Percentiles rank a stretch among this genome's conserved stretches.
Conservation (phyloP, 768 basidiomycete genomes). For the Suillus clintonianus region DNA sequence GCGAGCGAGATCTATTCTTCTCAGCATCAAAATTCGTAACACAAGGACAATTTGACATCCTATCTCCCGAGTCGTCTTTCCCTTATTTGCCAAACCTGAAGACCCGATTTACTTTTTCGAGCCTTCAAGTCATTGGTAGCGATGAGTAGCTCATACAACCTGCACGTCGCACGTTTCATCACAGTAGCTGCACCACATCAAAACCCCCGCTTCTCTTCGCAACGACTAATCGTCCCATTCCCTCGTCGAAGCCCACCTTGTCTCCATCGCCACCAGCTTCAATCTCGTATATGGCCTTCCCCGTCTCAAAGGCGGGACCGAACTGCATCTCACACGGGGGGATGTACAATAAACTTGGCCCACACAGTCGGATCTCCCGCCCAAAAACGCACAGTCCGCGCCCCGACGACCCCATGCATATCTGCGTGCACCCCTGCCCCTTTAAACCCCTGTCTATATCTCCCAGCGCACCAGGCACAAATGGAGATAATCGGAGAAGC, state of each 20-base stretch:
- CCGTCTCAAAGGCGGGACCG: constrained; percentile 29
- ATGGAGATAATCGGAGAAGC: constrained; percentile 14
- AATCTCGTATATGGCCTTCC: constrained; percentile 17
- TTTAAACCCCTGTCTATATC: neutral
- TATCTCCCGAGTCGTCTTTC: neutral
- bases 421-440: constrained; percentile 12
- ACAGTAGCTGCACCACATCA: constrained; percentile 24
- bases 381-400: constrained; percentile 29
- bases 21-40: neutral
- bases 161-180: neutral
- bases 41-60: neutral
- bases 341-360: constrained; percentile 23
- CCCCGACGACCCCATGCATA: constrained; percentile 28
- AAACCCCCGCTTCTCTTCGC: constrained; percentile 25
- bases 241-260: constrained; percentile 31
- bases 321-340: constrained; percentile 31
- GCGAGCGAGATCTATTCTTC: neutral
- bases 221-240: constrained; percentile 33
- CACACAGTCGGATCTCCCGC: constrained; percentile 22
- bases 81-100: neutral
- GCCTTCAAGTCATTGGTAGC: neutral
- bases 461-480: constrained; percentile 5
- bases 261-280: constrained; percentile 12
- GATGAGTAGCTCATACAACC: neutral
- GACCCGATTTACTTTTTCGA: neutral